A percentile compares a stretch with the other conserved stretches of the same genome.
Conservation (phyloP, 2,329 filamentous ascomycete genomes). For the Ophioceras dolichostomum region DNA sequence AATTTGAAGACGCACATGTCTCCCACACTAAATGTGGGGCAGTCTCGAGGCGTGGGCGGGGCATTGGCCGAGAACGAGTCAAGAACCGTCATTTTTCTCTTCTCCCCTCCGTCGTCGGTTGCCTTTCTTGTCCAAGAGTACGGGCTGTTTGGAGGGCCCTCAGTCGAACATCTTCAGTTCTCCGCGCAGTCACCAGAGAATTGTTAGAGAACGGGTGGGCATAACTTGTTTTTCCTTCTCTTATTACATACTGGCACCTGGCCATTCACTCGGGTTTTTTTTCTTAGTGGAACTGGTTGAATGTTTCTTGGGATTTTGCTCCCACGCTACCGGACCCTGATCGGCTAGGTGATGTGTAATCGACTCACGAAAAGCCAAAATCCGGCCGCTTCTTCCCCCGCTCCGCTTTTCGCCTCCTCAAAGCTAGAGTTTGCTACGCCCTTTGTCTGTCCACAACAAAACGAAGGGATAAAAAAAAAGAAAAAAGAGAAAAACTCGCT, state of each 20-base stretch:
- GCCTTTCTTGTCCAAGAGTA: not conserved
- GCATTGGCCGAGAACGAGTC: not conserved
- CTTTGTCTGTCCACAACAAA: not conserved
- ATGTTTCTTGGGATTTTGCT: not conserved
- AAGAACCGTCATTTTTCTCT: not conserved
- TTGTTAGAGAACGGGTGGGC: no score
- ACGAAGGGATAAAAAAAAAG: not conserved
- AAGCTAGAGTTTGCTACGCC: not conserved
- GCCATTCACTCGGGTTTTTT: not conserved
- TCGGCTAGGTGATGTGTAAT: not conserved
- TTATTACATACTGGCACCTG: no score
- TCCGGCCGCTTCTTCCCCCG: not conserved
- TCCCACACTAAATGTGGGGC: not conserved
- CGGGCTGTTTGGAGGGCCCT: no score
- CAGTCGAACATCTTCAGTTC: no score
- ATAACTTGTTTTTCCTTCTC: no score
- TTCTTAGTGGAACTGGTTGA: not conserved
- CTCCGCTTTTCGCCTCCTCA: constrained; percentile 1
- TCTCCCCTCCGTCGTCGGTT: not conserved
- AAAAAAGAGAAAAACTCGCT: no score
- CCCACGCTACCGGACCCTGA: not conserved
- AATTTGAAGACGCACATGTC: not conserved
- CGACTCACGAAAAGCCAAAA: not conserved
- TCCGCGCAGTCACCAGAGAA: not conserved
- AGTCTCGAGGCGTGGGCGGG: not conserved